Evolutionary conservation across 2,329 filamentous ascomycete species (phyloP), one percentile per base, ranked within the genome.

Genomic region (Diaporthe sp.): DNA sequence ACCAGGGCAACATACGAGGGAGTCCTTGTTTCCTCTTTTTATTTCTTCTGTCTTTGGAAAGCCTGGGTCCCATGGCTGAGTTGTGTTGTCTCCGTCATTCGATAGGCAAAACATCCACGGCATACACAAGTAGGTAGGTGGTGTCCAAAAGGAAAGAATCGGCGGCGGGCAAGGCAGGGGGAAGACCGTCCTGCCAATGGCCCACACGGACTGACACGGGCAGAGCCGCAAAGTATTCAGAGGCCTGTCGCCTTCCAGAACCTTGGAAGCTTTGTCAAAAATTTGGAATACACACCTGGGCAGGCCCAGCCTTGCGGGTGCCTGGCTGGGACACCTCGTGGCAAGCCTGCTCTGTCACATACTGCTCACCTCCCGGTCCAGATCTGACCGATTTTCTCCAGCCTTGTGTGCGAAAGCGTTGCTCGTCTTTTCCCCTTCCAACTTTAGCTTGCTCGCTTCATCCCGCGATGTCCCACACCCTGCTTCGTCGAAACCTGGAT

Each of bases 281-380:
- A 44, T 51, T 66, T 51, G 27, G 37, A 66, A 66, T 68, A 19
- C 47, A 51, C 35, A 37, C 15, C 47, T 51, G 63, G 63, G 47
- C 47, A 25, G 63, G 32, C 63, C 63, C 63, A 68, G 63, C 63
- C 63, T 68, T 50, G 63, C 27, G 63, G 63, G 17, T 68, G 63
- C 63, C 63, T 68, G 30, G 44, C 30, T 66, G 27, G 25, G 7
- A 25, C 30, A 39, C 63, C 63, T 68, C 63, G 63, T 68, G 63
- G 63, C 63, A 66, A 51, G 63, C 63, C 63, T 66, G 44, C 63
- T 19, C n/a, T 44, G 32, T 66, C 42, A 51, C 63, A 25, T n/a
- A 37, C 44, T 15, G 32, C 47, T n/a, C 3, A n/a, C 47, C 47
- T 68, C 32, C 63, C 22, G 7, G 15, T 17, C 63, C 44, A 53